A percentile compares a stretch with the other conserved stretches of the same genome.
phyloP scores from a whole-genome alignment of 164 flowering plant species.

The Paratinospora sagittata region DNA sequence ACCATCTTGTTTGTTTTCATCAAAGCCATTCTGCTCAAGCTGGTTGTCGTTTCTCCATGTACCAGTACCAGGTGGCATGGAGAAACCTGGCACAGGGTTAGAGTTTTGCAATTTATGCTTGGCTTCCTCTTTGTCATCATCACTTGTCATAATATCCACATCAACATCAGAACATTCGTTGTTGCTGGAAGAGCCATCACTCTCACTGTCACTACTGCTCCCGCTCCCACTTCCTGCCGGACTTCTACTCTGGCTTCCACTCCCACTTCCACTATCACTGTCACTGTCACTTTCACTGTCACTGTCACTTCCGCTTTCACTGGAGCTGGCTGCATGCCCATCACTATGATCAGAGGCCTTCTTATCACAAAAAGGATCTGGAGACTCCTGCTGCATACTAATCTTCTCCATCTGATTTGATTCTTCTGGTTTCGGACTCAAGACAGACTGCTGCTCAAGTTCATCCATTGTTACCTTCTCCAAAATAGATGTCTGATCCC shows the following conservation, averaged over 20 bases:
- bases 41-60: conserved; percentile 30
- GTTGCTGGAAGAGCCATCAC: conserved; percentile 81
- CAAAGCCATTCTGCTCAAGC: conserved; percentile 24
- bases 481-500: conserved; percentile 31
- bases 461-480: conserved; percentile 28
- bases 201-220: conserved; percentile 87
- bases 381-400: conserved; percentile 37
- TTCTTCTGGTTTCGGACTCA: conserved; percentile 31
- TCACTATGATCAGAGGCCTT: conserved; percentile 47
- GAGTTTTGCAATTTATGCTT: conserved; percentile 32
- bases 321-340: conserved; percentile 57
- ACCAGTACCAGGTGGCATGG: conserved; percentile 27
- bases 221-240: conserved; percentile 63
- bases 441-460: conserved; percentile 29
- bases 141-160: conserved; percentile 83
- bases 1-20: conserved; percentile 33
- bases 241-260: conserved; percentile 53
- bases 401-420: conserved; percentile 28
- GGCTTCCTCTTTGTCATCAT: conserved; percentile 62
- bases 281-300: conserved; percentile 59
- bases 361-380: conserved; percentile 44
- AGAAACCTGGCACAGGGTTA: conserved; percentile 18
- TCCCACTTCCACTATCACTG: conserved; percentile 47
- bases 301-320: conserved; percentile 70
- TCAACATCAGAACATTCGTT: conserved; percentile 93